Percentiles rank a stretch among this genome's conserved stretches.
phyloP scores from a whole-genome alignment of 331 rosid species.

The Arachis monticola region DNA sequence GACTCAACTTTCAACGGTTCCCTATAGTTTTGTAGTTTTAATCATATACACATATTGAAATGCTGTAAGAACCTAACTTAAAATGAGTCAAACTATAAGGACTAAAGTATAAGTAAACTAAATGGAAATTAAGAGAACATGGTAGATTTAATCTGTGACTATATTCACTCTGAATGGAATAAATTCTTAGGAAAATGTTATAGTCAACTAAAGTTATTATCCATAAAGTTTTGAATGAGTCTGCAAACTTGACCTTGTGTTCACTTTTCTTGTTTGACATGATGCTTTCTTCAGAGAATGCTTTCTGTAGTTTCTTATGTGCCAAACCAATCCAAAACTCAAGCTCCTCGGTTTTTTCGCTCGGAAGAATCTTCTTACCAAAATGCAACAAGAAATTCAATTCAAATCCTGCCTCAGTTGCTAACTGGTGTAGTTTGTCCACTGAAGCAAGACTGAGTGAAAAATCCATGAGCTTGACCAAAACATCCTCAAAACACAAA shows the following conservation, averaged over 20 bases:
- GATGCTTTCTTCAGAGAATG: slow-evolving; percentile 50
- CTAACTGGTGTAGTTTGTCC: slow-evolving; percentile 66
- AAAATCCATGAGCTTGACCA: slow-evolving; percentile 64
- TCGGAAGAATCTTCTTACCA: slow-evolving; percentile 61
- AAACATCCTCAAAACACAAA: slow-evolving; percentile 45
- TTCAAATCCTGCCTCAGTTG: slow-evolving; percentile 75
- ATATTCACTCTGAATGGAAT: not conserved
- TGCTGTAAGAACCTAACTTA: no score
- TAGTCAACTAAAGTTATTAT: slow-evolving; percentile 10
- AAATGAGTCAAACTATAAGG: no score
- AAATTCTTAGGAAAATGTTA: slow-evolving; percentile 5
- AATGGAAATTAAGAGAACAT: no score
- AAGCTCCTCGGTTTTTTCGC: slow-evolving; percentile 61
- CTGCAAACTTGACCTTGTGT: slow-evolving; percentile 53
- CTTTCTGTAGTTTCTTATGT: slow-evolving; percentile 57
- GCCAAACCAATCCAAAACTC: slow-evolving; percentile 82
- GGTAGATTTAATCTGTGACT: not conserved
- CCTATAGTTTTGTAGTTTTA: no score
- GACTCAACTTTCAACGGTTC: no score
- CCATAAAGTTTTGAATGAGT: slow-evolving; percentile 27
- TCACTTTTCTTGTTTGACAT: slow-evolving; percentile 45
- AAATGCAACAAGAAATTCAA: slow-evolving; percentile 59
- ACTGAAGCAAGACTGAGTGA: slow-evolving; percentile 57
- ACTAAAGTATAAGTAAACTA: no score
- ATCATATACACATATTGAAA: not conserved